Evolutionary conservation across 768 basidiomycete genomes (phyloP), one percentile per base, ranked within the genome.

Genomic region (Boletus rubroflammeus): DNA sequence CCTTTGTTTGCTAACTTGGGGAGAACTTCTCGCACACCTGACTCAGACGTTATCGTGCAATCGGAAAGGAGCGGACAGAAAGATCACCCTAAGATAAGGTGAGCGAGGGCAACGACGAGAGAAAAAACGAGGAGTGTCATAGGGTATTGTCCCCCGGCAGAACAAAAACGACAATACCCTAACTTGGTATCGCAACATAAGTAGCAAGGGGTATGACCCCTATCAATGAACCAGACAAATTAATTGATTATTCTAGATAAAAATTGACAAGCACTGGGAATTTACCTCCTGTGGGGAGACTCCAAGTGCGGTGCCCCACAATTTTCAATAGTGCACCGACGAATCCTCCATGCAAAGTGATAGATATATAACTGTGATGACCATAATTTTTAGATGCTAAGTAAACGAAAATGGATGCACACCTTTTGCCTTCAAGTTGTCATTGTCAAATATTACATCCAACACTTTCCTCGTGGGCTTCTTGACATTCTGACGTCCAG

Each of bases 301-400:
- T 50, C 60, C 77, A 81, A 8, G 42, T 48, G 1, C 61, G 59
- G 14, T 80, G 75, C 0, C 76, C 78, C 19, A 81, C 62, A 0
- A 73, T 74, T 2, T 58, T 66, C 62, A 85, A 58, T 47, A 85
- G 77, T 1, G 76, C 81, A 51, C 78, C 76, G 36, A 85, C 81
- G 56, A 81, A 76, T 0, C 83, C 84, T 17, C 78, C 75, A 64
- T 88, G 86, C 1, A 79, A 77, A 3, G 83, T 83, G 51, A 86
- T 76, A 10, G n/a, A n/a, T 82, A 82, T 10, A 86, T 76, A 57
- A 78, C 86, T 85, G 42, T 32, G 40, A 36, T 8, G 14, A 26
- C 21, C 42, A 40, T 21, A 19, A 8, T 19, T 17, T 34, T 32
- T 28, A n/a, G 46, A 52, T 39, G 49, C 42, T 13, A 15, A 31